Evolutionary conservation across 2,329 filamentous ascomycete species (phyloP).

Genomic region (Penicillium frequentans): DNA sequence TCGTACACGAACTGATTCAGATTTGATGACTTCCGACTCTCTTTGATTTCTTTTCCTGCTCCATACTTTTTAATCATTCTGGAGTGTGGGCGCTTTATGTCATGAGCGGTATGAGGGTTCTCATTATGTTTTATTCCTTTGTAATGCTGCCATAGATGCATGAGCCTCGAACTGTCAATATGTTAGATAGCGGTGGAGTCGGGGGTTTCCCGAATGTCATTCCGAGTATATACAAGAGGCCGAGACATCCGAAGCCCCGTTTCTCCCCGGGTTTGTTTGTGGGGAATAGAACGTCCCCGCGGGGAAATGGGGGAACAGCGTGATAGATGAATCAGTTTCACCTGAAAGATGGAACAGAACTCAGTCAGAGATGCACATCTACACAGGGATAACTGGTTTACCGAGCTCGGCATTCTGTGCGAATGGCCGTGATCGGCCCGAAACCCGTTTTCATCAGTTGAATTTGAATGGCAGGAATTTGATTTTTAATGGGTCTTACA

Average conservation of each 20-base stretch:
- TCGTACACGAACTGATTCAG: constrained; percentile 9
- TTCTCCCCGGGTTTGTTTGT: not conserved
- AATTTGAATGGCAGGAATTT: not conserved
- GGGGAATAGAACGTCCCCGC: not conserved
- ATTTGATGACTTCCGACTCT: not conserved
- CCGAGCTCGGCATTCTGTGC: constrained; percentile 21
- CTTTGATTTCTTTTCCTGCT: not conserved
- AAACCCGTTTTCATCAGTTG: constrained; percentile 7
- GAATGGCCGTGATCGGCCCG: constrained; percentile 18
- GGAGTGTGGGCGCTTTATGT: constrained; percentile 1
- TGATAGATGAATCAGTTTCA: not conserved
- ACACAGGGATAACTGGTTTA: not conserved
- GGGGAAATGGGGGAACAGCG: not conserved
- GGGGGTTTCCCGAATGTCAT: not conserved
- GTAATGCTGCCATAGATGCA: constrained; percentile 13
- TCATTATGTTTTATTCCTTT: constrained; percentile 3
- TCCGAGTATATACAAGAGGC: not conserved
- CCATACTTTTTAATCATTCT: not conserved
- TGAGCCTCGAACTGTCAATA: constrained; percentile 10
- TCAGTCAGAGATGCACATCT: too few relatives aligned
- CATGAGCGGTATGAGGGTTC: not conserved
- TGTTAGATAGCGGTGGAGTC: constrained; percentile 1
- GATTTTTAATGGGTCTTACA: constrained; percentile 1
- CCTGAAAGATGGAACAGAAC: not conserved
- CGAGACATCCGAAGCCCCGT: not conserved